phyloP scores from a whole-genome alignment of 805 yeast genomes.

The Kuraishia piskuri region DNA sequence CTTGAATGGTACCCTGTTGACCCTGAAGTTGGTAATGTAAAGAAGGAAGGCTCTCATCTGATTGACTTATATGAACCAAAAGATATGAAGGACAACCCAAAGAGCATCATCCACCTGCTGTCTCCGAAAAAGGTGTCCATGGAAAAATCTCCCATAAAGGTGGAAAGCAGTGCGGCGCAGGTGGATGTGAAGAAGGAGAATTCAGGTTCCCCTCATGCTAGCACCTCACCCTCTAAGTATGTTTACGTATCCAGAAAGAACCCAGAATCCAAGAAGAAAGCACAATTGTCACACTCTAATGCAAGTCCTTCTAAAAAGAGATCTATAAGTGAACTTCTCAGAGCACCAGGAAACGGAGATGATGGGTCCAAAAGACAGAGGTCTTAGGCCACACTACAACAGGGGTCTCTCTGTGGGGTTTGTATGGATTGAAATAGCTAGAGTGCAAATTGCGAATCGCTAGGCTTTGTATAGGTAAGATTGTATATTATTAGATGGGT shows the following conservation, averaged over 20 bases:
- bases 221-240: background rate
- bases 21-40: constrained; percentile 54
- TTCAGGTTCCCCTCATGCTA: background rate
- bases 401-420: too few species aligned
- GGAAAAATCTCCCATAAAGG: background rate
- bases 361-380: background rate
- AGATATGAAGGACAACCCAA: background rate
- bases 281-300: background rate
- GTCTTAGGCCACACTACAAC: too few species aligned
- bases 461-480: too few species aligned
- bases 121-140: background rate
- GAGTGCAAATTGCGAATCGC: too few species aligned
- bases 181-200: background rate
- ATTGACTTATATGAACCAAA: constrained; percentile 11
- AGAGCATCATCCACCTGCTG: background rate
- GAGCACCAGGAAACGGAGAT: background rate
- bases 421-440: too few species aligned
- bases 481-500: too few species aligned
- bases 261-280: background rate
- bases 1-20: constrained; percentile 49
- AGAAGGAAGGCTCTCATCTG: constrained; percentile 35
- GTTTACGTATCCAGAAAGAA: background rate
- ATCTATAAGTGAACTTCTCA: background rate
- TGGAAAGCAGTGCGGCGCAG: background rate
- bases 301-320: background rate